Base-by-base conservation (phyloP, 2,329 filamentous ascomycete genomes). In the Verticillium nubilum region DNA sequence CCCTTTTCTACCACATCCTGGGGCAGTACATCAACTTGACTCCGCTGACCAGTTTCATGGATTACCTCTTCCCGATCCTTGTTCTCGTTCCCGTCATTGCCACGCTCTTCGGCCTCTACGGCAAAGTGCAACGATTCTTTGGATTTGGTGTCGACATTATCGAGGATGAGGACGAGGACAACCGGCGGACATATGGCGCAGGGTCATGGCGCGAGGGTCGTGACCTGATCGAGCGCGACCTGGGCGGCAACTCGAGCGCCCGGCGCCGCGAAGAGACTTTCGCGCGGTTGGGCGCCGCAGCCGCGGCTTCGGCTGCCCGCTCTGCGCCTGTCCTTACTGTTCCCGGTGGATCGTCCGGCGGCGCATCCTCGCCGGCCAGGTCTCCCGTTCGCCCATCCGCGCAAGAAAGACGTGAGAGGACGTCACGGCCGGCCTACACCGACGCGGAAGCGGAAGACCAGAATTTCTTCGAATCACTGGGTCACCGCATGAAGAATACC, bases 171-270 rank as follows among this genome's bases (percentile, higher is more conserved):
- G 86, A 88, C 13, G 84, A 86, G 23, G 86, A 87, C 27, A 85
- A 84, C 56, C 78, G 81, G 6, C 79, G 79, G 2, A 84, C 84
- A 3, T 92, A 89, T 64, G 92, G 92, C 15, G 87, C 88, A 1
- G 91, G 91, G 1, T 89, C 88, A 1, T 98, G 94, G 95, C 86
- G 93, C 54, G 95, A 98, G 75, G 95, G 95, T 3, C 85, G 92
- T 56, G 89, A 93, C 56, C 82, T 99, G 28, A 96, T 99, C 63
- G 91, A 97, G 63, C 86, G 91, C 28, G 95, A 98, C 70, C 74
- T 93, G 7, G 86, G 87, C 61, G 88, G 89, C 15, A 83, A 81
- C 35, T 82, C 83, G 3, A 79, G 82, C 50, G 74, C 81, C 55
- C 76, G 80, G 61, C 76, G 81, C 56, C 75, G 80, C 19, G 75